A percentile compares a stretch with the other conserved stretches of the same genome.
These are phyloP conservation scores for Globisporangium parvum DNA, from an alignment of 352 stramenopile genomes.

Conservation along the genomic window DNA sequence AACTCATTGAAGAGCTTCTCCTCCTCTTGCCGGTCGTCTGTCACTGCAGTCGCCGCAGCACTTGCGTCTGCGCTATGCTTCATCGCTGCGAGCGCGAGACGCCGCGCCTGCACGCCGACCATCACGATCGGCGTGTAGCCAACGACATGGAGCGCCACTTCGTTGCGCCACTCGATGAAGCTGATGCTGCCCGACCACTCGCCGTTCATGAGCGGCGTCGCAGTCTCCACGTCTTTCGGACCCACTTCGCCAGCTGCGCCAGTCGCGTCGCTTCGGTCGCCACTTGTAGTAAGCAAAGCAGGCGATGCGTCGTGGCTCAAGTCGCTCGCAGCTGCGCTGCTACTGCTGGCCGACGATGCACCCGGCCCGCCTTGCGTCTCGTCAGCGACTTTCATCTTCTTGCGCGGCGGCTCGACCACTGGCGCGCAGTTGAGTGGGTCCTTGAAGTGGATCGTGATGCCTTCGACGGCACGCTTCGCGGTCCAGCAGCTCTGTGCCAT, in stretches of 20 bases:
- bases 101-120: conserved; percentile 68
- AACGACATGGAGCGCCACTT: conserved; percentile 71
- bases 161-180: conserved; percentile 81
- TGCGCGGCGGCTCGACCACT: conserved; percentile 61
- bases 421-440: conserved; percentile 66
- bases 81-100: conserved; percentile 68
- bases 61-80: conserved; percentile 27
- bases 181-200: conserved; percentile 78
- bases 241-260: conserved; percentile 13
- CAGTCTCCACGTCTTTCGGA: conserved; percentile 24
- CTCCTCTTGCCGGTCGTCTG: conserved; percentile 47
- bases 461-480: conserved; percentile 63
- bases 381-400: conserved; percentile 49
- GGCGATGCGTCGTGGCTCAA: conserved; percentile 2
- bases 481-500: conserved; percentile 54
- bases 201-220: conserved; percentile 44
- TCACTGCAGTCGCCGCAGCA: conserved; percentile 7
- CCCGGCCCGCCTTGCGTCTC: conserved; percentile 11
- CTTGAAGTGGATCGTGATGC: conserved; percentile 74
- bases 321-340: neutral
- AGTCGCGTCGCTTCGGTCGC: conserved; percentile 14
- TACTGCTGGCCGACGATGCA: neutral
- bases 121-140: conserved; percentile 76
- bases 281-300: neutral
- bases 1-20: conserved; percentile 85